Percentiles rank a stretch among this genome's conserved stretches.
Evolutionary conservation across 2,329 filamentous ascomycete genomes (phyloP).

Genomic region (Microsporum ferrugineum): DNA sequence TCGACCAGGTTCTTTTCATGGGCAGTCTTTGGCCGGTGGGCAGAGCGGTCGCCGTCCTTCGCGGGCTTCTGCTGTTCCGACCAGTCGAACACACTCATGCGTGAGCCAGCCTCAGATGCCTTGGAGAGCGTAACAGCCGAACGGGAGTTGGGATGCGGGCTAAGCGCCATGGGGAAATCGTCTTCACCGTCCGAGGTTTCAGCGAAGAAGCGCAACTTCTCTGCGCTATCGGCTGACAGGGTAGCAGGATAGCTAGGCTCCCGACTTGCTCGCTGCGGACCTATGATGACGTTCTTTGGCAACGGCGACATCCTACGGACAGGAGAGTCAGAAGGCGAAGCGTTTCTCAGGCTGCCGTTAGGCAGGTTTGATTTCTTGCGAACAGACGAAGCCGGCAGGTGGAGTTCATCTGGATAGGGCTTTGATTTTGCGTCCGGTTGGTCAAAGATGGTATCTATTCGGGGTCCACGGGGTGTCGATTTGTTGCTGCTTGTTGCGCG

Average conservation of each 20-base stretch:
- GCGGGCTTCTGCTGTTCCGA: constrained; percentile 48
- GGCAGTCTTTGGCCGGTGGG: constrained; percentile 49
- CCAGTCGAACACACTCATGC: constrained; percentile 46
- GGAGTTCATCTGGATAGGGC: neutral
- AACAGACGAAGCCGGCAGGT: neutral
- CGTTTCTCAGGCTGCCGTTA: neutral
- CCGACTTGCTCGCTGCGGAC: neutral
- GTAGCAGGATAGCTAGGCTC: neutral
- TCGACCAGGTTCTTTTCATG: constrained; percentile 52
- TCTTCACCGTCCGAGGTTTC: neutral
- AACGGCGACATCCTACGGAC: neutral
- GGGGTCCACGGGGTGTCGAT: constrained; percentile 43
- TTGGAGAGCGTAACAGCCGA: constrained; percentile 10
- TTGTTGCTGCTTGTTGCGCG: constrained; percentile 42
- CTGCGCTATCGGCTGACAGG: neutral
- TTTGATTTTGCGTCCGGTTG: constrained; percentile 4
- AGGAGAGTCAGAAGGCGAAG: neutral
- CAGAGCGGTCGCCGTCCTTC: constrained; percentile 42
- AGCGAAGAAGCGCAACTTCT: neutral
- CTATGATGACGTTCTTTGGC: neutral
- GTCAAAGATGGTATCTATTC: constrained; percentile 54
- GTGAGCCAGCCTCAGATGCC: constrained; percentile 3
- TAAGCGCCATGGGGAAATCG: neutral
- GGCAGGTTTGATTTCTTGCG: neutral
- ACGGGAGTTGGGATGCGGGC: neutral